phyloP scores from a whole-genome alignment of 495 filamentous ascomycete genomes.

The Aspergillus indologenus region DNA sequence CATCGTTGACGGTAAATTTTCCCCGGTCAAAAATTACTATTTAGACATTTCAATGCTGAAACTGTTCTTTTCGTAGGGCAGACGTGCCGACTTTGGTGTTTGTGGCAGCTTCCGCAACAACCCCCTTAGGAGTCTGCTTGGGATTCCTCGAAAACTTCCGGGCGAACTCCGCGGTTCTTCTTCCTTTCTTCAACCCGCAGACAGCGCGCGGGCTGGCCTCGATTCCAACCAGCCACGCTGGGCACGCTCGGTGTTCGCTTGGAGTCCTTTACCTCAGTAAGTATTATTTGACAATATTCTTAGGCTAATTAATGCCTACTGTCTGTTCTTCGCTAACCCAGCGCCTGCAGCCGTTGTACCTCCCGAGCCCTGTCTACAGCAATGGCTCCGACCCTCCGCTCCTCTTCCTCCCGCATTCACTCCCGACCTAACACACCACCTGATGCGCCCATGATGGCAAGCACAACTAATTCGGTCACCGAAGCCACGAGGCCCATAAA shows the following conservation, averaged over 20 bases:
- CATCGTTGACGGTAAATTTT: not conserved
- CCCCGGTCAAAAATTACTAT: not conserved
- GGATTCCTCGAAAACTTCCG: conserved; percentile 29
- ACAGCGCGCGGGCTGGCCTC: conserved; percentile 36
- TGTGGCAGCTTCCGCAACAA: conserved; percentile 22
- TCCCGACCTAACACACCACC: conserved; percentile 31
- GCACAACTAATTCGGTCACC: conserved; percentile 18
- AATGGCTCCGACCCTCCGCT: conserved; percentile 36
- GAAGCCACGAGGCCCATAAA: conserved; percentile 29
- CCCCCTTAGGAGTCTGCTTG: conserved; percentile 27
- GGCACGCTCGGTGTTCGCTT: conserved; percentile 27
- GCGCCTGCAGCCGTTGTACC: conserved; percentile 18
- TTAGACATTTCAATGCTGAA: not conserved
- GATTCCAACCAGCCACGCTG: conserved; percentile 32
- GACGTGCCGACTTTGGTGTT: conserved; percentile 13
- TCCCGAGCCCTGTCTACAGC: conserved; percentile 21
- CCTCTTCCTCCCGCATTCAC: conserved; percentile 26
- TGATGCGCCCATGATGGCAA: conserved; percentile 13
- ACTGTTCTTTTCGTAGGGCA: not conserved
- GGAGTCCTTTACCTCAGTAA: conserved; percentile 23
- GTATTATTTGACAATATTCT: conserved; percentile 10
- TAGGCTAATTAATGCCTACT: not conserved
- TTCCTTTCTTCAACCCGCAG: conserved; percentile 31
- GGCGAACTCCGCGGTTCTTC: conserved; percentile 27
- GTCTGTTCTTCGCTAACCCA: conserved; percentile 15